phyloP scores from a whole-genome alignment of 768 basidiomycete species.

The Lenzites betulinus region DNA sequence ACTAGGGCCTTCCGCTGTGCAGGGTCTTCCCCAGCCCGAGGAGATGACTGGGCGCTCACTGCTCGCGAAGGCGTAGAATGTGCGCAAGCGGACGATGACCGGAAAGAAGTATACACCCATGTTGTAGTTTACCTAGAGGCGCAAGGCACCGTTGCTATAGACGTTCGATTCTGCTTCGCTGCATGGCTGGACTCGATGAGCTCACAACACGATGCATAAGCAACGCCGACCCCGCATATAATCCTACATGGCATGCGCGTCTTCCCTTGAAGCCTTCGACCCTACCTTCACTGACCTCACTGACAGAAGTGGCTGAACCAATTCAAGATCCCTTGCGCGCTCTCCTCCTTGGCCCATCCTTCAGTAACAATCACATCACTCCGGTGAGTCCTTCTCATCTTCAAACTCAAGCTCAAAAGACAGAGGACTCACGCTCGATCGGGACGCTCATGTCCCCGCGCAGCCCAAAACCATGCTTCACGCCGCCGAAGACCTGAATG shows the following conservation, averaged over 20 bases:
- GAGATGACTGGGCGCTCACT: slow-evolving; percentile 36
- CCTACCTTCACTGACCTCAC: too few relatives aligned
- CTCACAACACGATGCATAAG: too few relatives aligned
- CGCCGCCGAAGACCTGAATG: slow-evolving; percentile 55
- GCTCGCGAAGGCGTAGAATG: slow-evolving; percentile 25
- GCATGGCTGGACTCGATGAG: too few relatives aligned
- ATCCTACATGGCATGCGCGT: too few relatives aligned
- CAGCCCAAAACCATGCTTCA: slow-evolving; percentile 38
- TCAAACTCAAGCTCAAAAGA: too few relatives aligned
- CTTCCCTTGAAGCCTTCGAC: too few relatives aligned
- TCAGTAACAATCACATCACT: not conserved
- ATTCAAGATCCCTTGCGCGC: slow-evolving; percentile 16
- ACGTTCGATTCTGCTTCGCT: not conserved
- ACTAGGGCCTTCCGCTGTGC: not conserved
- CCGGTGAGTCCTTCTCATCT: too few relatives aligned
- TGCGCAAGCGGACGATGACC: slow-evolving; percentile 6
- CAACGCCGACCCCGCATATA: not conserved
- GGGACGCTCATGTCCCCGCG: slow-evolving; percentile 2
- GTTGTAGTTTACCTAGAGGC: slow-evolving; percentile 11
- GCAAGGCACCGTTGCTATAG: slow-evolving; percentile 1
- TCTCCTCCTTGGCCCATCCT: slow-evolving; percentile 27
- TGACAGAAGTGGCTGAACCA: slow-evolving; percentile 21
- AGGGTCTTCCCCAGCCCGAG: slow-evolving; percentile 69
- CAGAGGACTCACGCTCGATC: slow-evolving; percentile 2
- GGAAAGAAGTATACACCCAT: slow-evolving; percentile 5